Conservation (phyloP, 1,284 basidiomycete species). For the Ceratobasidium sp. region DNA sequence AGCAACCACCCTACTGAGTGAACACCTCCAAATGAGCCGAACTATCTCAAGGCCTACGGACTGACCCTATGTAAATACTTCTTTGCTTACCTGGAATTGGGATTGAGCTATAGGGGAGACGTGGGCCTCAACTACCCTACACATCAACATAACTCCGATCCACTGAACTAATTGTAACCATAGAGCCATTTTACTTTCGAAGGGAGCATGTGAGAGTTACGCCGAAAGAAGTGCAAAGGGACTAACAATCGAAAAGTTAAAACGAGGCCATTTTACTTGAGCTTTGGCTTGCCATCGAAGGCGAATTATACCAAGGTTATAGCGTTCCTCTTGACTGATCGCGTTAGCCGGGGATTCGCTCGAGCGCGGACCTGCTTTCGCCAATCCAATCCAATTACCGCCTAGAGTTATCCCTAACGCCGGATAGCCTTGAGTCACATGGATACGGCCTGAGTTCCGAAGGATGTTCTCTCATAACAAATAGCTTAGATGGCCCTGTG, state of each 20-base stretch:
- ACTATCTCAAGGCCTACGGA: slow-evolving; percentile 2
- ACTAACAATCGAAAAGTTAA: slow-evolving; percentile 16
- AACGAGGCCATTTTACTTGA: slow-evolving; percentile 12
- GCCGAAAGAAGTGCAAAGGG: slow-evolving; percentile 5
- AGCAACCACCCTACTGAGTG: not conserved
- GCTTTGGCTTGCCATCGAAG: too few species aligned
- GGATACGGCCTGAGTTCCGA: slow-evolving; percentile 55
- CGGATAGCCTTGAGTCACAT: slow-evolving; percentile 54
- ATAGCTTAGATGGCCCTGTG: slow-evolving; percentile 52
- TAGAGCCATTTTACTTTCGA: too few species aligned
- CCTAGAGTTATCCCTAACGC: slow-evolving; percentile 48
- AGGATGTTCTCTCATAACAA: slow-evolving; percentile 57
- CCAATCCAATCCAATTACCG: too few species aligned
- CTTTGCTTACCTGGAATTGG: slow-evolving; percentile 5
- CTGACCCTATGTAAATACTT: slow-evolving; percentile 10
- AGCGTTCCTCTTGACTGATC: slow-evolving; percentile 32
- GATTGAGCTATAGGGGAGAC: too few species aligned
- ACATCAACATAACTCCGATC: too few species aligned
- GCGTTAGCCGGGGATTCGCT: slow-evolving; percentile 2
- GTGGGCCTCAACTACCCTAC: too few species aligned
- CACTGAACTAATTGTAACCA: too few species aligned
- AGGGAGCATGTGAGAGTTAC: slow-evolving; percentile 10
- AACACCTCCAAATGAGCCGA: not conserved
- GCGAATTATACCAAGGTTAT: not conserved
- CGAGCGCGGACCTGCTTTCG: slow-evolving; percentile 19